Conservation (phyloP, 768 basidiomycete species). For the Saitozyma sp. region DNA sequence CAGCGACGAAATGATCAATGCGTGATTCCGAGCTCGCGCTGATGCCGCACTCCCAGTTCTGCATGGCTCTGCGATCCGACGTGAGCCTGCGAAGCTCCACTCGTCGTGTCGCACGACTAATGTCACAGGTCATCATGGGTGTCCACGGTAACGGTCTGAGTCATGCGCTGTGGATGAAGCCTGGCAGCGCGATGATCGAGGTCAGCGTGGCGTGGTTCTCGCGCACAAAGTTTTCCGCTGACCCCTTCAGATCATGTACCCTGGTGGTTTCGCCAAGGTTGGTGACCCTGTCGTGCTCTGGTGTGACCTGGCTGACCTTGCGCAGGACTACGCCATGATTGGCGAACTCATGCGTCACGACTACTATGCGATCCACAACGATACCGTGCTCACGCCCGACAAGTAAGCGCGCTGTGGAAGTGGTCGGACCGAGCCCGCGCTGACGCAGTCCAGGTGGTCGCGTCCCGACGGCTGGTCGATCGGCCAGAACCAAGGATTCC, state of each 20-base stretch:
- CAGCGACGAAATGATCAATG: neutral
- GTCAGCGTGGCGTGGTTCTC: slow-evolving; percentile 14
- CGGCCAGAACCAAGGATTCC: slow-evolving; percentile 8
- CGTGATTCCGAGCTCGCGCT: too few relatives aligned
- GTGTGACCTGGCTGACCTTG: neutral
- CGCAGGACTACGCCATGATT: slow-evolving; percentile 34
- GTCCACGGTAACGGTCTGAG: slow-evolving; percentile 44
- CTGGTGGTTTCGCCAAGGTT: slow-evolving; percentile 38
- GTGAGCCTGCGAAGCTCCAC: slow-evolving; percentile 11
- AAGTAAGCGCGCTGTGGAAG: slow-evolving; percentile 4
- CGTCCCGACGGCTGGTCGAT: too few relatives aligned
- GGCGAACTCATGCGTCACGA: slow-evolving; percentile 41
- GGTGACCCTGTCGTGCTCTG: slow-evolving; percentile 3
- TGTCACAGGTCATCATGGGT: slow-evolving; percentile 34
- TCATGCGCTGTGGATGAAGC: slow-evolving; percentile 42
- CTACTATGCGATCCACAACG: slow-evolving; percentile 37
- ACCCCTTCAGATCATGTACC: slow-evolving; percentile 29
- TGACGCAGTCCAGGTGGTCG: neutral
- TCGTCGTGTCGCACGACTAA: neutral
- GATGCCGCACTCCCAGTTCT: slow-evolving; percentile 10
- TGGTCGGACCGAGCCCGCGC: neutral
- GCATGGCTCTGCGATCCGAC: slow-evolving; percentile 23
- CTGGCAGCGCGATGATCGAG: slow-evolving; percentile 34
- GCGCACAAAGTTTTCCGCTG: neutral
- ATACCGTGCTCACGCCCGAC: slow-evolving; percentile 21